Evolutionary conservation across 148 eudicot species (phyloP).

Genomic region (Rhododendron simsii): DNA sequence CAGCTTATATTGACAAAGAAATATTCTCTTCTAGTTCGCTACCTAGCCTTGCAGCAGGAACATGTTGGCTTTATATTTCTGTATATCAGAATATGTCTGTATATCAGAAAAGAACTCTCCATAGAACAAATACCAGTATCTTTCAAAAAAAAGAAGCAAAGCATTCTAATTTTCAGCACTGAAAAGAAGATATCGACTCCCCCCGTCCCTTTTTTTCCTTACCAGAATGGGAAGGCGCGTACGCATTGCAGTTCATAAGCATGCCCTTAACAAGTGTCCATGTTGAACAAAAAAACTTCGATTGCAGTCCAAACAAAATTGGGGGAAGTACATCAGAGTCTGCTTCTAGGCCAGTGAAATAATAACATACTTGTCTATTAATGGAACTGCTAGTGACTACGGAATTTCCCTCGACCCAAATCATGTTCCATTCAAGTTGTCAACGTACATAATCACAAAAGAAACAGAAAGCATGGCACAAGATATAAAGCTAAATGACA

Average conservation of each 20-base stretch:
- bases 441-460: neutral
- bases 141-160: neutral
- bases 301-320: neutral
- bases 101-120: neutral
- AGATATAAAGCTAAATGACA: neutral
- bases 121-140: neutral
- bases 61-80: neutral
- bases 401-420: neutral
- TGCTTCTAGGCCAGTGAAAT: neutral
- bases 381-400: neutral
- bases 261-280: neutral
- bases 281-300: neutral
- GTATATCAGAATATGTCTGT: neutral
- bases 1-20: neutral
- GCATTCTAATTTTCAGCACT: neutral
- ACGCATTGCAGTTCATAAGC: neutral
- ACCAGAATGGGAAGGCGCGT: no score
- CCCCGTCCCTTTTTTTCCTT: neutral
- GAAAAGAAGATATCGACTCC: neutral
- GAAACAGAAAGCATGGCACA: neutral
- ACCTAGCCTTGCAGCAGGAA: neutral
- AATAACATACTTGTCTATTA: neutral
- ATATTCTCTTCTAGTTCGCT: neutral
- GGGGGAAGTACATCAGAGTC: neutral
- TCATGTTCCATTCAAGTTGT: neutral